Conservation (phyloP, 2,329 filamentous ascomycete species). For the Paramyrothecium sp. region DNA sequence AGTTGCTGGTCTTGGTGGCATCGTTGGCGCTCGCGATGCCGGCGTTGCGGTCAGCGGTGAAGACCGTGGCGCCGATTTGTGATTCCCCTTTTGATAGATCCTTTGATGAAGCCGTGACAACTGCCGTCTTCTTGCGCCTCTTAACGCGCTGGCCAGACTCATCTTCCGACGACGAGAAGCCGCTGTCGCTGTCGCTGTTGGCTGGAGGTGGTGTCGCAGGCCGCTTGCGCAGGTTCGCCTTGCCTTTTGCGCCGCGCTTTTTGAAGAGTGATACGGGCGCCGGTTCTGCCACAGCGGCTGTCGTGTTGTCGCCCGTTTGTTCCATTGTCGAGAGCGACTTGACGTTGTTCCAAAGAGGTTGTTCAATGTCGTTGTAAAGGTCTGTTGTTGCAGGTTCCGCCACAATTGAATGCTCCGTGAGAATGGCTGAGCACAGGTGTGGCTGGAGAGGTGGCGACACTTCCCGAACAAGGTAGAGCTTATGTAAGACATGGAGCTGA, state of each 20-base stretch:
- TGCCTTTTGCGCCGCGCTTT: slow-evolving; percentile 75
- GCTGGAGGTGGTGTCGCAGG: slow-evolving; percentile 74
- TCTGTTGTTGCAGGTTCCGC: neutral
- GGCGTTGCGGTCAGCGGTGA: slow-evolving; percentile 59
- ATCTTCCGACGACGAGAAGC: slow-evolving; percentile 73
- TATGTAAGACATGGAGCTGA: no score
- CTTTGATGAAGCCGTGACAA: slow-evolving; percentile 64
- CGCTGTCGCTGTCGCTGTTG: slow-evolving; percentile 57
- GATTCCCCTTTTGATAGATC: slow-evolving; percentile 29
- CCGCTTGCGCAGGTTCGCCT: slow-evolving; percentile 77
- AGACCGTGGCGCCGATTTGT: slow-evolving; percentile 51
- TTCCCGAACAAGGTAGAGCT: no score
- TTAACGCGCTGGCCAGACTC: slow-evolving; percentile 77
- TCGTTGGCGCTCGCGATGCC: slow-evolving; percentile 72
- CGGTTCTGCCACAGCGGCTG: neutral
- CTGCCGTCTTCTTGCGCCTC: slow-evolving; percentile 66
- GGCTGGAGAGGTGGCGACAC: no score
- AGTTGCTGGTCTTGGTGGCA: slow-evolving; percentile 85
- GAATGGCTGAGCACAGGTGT: neutral
- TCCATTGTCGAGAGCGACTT: neutral
- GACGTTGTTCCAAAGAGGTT: neutral
- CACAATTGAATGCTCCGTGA: neutral
- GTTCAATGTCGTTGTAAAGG: neutral
- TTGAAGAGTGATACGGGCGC: slow-evolving; percentile 74
- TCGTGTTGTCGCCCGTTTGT: neutral